Evolutionary conservation across 805 yeast genomes (phyloP).

Genomic region (Saccharomycopsis guyanensis): DNA sequence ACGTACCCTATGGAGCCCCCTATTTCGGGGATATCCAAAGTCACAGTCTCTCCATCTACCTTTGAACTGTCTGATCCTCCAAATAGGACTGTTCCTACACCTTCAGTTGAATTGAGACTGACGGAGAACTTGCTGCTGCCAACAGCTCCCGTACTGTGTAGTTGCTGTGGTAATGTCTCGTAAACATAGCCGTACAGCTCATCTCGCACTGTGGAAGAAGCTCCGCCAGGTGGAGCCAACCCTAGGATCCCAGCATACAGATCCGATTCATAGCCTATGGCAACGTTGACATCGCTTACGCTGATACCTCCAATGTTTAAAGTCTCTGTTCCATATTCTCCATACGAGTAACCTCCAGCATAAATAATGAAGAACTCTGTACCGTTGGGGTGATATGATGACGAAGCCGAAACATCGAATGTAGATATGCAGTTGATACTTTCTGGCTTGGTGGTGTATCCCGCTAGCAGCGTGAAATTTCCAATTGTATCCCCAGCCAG

Average conservation of each 20-base stretch:
- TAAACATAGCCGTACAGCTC: no score
- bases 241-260: background rate
- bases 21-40: no score
- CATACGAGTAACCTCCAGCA: background rate
- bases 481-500: background rate
- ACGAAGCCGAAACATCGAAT: background rate
- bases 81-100: background rate
- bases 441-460: no score
- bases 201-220: background rate
- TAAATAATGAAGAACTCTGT: no score
- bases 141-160: background rate
- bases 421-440: background rate
- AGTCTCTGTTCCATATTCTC: background rate
- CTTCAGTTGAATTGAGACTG: background rate
- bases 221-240: background rate
- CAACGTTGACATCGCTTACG: background rate
- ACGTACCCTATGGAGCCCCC: no score
- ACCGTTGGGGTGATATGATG: background rate
- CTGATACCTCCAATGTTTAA: background rate
- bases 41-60: background rate
- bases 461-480: background rate
- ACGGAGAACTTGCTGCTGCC: background rate
- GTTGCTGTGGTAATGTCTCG: background rate
- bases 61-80: background rate
- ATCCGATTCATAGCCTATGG: background rate